These are phyloP conservation scores for Salvia hispanica DNA, from an alignment of 257 asterid genomes.

Conservation along the genomic window DNA sequence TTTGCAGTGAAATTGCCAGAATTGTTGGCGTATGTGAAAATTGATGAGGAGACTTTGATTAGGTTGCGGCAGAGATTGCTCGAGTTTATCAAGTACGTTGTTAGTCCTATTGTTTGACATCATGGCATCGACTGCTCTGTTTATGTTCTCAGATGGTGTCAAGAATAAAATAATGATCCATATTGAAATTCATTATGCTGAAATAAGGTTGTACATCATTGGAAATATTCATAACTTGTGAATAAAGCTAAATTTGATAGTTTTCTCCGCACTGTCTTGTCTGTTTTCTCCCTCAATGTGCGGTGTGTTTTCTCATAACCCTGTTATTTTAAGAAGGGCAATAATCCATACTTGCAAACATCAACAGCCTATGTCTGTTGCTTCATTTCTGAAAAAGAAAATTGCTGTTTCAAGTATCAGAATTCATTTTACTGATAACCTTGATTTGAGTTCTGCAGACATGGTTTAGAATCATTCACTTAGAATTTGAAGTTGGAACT, in stretches of 20 bases:
- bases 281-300: no score
- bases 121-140: neutral
- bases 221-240: neutral
- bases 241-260: neutral
- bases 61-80: constrained; percentile 80
- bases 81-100: constrained; percentile 76
- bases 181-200: neutral
- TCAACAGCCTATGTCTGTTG: neutral
- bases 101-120: constrained; percentile 21
- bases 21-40: constrained; percentile 61
- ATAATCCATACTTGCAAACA: neutral
- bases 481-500: neutral
- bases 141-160: neutral
- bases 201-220: neutral
- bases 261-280: neutral
- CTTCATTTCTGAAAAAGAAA: neutral
- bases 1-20: constrained; percentile 94
- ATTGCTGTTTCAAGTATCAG: no score
- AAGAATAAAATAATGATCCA: neutral
- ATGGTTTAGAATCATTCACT: neutral
- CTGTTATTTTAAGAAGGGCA: neutral
- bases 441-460: neutral
- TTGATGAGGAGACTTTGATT: constrained; percentile 72
- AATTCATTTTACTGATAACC: neutral
- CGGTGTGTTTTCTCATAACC: no score